These are phyloP conservation scores for Trichophyton mentagrophytes DNA, from an alignment of 2,329 filamentous ascomycete genomes.

Conservation along the genomic window DNA sequence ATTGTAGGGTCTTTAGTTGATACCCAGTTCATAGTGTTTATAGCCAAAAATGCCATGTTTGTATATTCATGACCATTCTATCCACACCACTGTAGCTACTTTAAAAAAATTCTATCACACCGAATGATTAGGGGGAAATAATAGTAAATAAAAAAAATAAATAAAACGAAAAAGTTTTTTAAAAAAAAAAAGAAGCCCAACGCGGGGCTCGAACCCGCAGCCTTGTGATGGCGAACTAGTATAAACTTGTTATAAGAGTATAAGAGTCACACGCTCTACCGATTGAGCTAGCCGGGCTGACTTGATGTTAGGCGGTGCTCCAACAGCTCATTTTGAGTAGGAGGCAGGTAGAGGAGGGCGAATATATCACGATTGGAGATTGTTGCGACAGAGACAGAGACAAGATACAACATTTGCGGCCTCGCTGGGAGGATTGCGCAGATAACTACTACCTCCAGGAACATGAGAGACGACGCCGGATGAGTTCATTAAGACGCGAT, in stretches of 20 bases:
- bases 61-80: no score
- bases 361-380: background rate
- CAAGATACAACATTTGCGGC: background rate
- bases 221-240: conserved; percentile 20
- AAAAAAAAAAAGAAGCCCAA: conserved; percentile 21
- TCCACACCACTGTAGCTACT: no score
- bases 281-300: conserved; percentile 45
- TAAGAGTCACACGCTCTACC: conserved; percentile 62
- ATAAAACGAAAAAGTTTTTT: background rate
- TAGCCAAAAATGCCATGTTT: no score
- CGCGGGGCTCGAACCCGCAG: conserved; percentile 33
- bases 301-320: background rate
- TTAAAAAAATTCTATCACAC: no score
- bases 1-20: no score
- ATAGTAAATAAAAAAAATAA: background rate
- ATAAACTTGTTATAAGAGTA: conserved; percentile 34
- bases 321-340: no score
- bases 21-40: no score
- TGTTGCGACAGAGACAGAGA: no score
- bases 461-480: background rate
- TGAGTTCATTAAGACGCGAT: background rate
- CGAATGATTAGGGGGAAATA: no score
- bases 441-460: background rate
- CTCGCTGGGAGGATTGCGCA: background rate
- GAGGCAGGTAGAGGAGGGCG: no score